Base-by-base conservation (phyloP, 2,329 filamentous ascomycete genomes). In the Xenoacremonium recifei region DNA sequence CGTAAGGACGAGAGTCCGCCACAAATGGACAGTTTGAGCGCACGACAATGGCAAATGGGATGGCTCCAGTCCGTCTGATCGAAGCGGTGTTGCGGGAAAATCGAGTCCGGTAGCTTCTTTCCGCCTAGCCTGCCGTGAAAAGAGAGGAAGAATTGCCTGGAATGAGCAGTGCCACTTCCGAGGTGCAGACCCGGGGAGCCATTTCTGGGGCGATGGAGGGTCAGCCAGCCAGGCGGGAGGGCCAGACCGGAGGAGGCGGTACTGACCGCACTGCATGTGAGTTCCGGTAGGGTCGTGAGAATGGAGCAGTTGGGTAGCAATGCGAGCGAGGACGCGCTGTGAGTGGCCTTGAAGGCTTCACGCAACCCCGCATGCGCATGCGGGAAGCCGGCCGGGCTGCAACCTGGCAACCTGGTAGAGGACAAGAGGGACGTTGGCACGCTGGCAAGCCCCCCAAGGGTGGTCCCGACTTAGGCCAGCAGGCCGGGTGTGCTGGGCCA, bases 261-360 rank as follows among this genome's bases (percentile, higher is more conserved):
- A n/a, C n/a, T n/a, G n/a, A n/a, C n/a, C n/a, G n/a, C n/a, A n/a
- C n/a, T 7, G 29, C 23, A 31, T 15, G 29, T 6, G 12, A 10
- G 29, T 11, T 6, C 29, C n/a, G 29, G 29, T 6, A 31, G 29
- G 29, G 29, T 15, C 12, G 7, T 31, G n/a, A 6, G 29, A 31
- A n/a, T 31, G 29, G 29, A n/a, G n/a, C 49, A 42, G 54, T 57
- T 57, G 54, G 54, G 54, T 57, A 57, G 43, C 54, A 57, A 57
- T 58, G 54, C 54, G 49, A 57, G n/a, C 7, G 29, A 6, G 29
- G n/a, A 15, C 6, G 13, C 7, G 44, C 40, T 41, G 37, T 49
- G 49, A 55, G 40, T 58, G 55, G 53, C 33, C 40, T 48, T 37
- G 45, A 37, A 41, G 37, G 47, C 51, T 53, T 36, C 34, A 48